phyloP scores from a whole-genome alignment of 441 rosid species.

The Euphorbia schlechtendalii region DNA sequence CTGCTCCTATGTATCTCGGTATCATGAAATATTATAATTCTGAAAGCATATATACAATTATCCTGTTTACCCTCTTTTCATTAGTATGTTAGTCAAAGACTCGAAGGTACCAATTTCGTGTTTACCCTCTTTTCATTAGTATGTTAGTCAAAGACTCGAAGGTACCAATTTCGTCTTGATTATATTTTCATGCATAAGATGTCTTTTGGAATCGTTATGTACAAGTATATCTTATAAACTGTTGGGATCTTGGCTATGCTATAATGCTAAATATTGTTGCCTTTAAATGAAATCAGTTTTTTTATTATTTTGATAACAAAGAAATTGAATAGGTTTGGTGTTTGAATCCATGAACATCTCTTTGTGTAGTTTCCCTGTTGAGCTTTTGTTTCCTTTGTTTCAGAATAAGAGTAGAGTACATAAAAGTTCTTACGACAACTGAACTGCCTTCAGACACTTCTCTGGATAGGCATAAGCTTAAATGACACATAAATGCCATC shows the following conservation, averaged over 20 bases:
- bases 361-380: too few relatives aligned
- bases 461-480: too few relatives aligned
- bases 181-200: neutral
- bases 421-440: too few relatives aligned
- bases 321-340: too few relatives aligned
- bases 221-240: neutral
- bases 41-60: neutral
- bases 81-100: neutral
- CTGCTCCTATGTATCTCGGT: neutral
- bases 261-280: neutral
- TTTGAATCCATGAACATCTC: too few relatives aligned
- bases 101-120: neutral
- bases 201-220: too few relatives aligned
- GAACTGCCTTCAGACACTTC: too few relatives aligned
- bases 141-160: neutral
- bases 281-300: conserved; percentile 4
- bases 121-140: neutral
- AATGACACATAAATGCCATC: too few relatives aligned
- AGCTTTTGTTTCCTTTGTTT: too few relatives aligned
- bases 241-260: neutral
- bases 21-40: neutral
- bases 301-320: too few relatives aligned
- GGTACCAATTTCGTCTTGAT: neutral
- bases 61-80: conserved; percentile 3
- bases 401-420: too few relatives aligned